A percentile compares a stretch with the other conserved stretches of the same genome.
Conservation (phyloP, 148 eudicot species). For the Suaeda aralocaspica region DNA sequence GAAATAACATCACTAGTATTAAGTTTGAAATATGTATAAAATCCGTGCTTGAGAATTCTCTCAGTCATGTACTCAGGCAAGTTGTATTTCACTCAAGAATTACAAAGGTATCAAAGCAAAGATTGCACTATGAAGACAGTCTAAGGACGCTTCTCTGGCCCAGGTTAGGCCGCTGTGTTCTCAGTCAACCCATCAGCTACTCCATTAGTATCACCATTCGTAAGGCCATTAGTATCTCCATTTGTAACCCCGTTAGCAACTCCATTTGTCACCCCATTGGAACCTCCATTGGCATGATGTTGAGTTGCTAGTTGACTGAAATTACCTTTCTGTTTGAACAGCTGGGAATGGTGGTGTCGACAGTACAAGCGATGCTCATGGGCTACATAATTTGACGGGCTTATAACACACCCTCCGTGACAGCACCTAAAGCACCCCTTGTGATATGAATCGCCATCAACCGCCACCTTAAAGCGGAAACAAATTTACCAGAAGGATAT, state of each 20-base stretch:
- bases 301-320: constrained; percentile 66
- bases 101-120: neutral
- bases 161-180: constrained; percentile 23
- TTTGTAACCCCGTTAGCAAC: constrained; percentile 1
- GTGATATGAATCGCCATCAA: constrained; percentile 72
- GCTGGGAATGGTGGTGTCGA: constrained; percentile 80
- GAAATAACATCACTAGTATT: neutral
- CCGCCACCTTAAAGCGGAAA: constrained; percentile 50
- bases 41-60: constrained; percentile 6
- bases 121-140: constrained; percentile 1
- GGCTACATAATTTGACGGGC: constrained; percentile 79
- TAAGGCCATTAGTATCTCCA: neutral
- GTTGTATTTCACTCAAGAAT: constrained; percentile 5
- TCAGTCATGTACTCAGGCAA: too few relatives aligned
- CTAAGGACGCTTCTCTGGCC: neutral
- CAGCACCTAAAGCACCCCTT: constrained; percentile 75
- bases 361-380: constrained; percentile 80
- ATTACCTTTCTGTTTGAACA: constrained; percentile 83
- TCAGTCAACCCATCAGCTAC: constrained; percentile 24
- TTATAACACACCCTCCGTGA: constrained; percentile 76
- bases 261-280: constrained; percentile 9
- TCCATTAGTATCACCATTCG: constrained; percentile 8
- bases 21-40: neutral
- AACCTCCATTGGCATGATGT: constrained; percentile 22
- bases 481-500: neutral